phyloP scores from a whole-genome alignment of 139 green algal species.

The Tetradesmus lagerheimii region DNA sequence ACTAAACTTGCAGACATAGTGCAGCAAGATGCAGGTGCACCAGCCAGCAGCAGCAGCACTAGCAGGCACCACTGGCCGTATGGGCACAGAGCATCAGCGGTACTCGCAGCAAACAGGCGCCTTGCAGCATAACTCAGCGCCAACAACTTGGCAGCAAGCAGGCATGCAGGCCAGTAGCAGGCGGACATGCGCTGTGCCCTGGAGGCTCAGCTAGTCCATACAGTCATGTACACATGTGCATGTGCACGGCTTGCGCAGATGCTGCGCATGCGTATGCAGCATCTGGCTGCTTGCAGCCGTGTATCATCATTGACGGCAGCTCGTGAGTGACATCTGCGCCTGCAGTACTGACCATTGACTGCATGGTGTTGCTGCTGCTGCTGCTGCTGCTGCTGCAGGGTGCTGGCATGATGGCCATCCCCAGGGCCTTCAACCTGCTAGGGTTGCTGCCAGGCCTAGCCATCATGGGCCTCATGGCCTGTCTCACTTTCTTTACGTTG shows the following conservation, averaged over 20 bases:
- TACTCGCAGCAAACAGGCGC: no score
- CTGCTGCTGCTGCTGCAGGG: slow-evolving; percentile 8
- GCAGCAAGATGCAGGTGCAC: neutral
- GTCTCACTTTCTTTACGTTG: slow-evolving; percentile 35
- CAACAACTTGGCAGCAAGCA: neutral
- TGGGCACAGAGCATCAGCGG: no score
- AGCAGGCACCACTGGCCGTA: neutral
- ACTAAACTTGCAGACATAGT: no score
- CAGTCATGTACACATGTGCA: no score
- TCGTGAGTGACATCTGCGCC: neutral
- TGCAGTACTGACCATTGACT: neutral
- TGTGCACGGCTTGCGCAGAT: no score
- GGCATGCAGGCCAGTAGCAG: no score
- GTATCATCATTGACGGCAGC: neutral
- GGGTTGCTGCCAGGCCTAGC: slow-evolving; percentile 15
- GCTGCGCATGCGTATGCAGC: neutral
- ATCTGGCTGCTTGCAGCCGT: neutral
- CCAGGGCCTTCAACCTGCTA: slow-evolving; percentile 40
- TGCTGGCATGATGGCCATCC: slow-evolving; percentile 53
- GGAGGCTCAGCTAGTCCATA: no score
- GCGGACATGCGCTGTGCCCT: no score
- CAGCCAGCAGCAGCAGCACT: neutral
- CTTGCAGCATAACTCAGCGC: no score
- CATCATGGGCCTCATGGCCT: slow-evolving; percentile 9
- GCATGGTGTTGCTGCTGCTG: neutral